Evolutionary conservation across 1,139 yeast genomes (phyloP), one percentile per base, ranked within the genome.

Genomic region (Geotrichum cucujoidarum): DNA sequence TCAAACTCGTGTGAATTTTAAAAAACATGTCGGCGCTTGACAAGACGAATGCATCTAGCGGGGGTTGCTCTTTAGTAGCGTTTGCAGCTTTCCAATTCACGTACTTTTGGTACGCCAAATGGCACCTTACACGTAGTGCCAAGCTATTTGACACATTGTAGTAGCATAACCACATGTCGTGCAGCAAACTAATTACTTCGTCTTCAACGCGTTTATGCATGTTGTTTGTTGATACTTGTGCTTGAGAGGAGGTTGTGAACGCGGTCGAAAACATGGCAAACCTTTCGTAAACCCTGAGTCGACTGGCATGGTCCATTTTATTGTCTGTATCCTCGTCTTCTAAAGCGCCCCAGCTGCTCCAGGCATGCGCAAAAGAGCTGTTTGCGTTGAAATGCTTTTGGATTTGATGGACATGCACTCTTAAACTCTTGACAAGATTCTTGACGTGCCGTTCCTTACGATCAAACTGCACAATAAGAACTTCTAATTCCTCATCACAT

Each of bases 151-250:
- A 25, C 5, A 21, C 34, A 25, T 42, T 47, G 14, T n/a, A 24
- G 25, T 47, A 47, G 6, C 40, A 57, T 38, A n/a, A 42, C 43
- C 33, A 57, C 52, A 11, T 60, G 16, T 55, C 53, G 24, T 56
- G 60, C 30, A 64, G 54, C 1, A 61, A 61, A 2, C 48, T 43
- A 18, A 62, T 35, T 2, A 62, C 65, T 7, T 56, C 58, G 16
- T 49, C 42, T 35, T 60, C 58, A 29, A 60, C 58, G 14, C 55
- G 53, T 5, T 51, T 44, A 1, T 56, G 47, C 35, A 62, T 50
- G 18, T 50, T 48, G 3, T 56, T 50, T 2, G 61, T 56, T 0
- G 61, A 59, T n/a, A 56, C 48, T 32, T 53, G 52, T 17, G 60
- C 56, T 1, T 57, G 50, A 1, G 60, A 53, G 10, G 51, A 45